Percentiles rank a stretch among this genome's conserved stretches.
These are phyloP conservation scores for Cryoendolithus antarcticus DNA, from an alignment of 2,329 filamentous ascomycete genomes.

Conservation along the genomic window DNA sequence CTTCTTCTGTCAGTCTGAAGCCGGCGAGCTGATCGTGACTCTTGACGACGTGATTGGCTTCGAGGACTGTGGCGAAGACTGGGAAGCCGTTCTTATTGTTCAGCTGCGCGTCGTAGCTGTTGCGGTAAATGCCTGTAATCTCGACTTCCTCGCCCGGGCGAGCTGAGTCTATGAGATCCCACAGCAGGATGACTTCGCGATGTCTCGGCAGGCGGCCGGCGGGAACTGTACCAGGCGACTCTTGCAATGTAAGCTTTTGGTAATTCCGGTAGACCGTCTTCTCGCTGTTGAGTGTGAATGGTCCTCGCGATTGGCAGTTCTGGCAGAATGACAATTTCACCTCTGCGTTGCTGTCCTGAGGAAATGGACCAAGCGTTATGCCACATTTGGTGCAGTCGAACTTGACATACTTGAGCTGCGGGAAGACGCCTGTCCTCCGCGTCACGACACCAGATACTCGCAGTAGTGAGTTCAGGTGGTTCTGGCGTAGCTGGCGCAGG, in stretches of 20 bases:
- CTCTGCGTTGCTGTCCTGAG: slow-evolving; percentile 92
- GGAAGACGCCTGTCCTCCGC: slow-evolving; percentile 85
- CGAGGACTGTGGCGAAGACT: slow-evolving; percentile 92
- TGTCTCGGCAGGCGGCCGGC: slow-evolving; percentile 87
- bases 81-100: slow-evolving; percentile 99
- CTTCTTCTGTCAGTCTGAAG: slow-evolving; percentile 88
- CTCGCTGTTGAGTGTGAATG: slow-evolving; percentile 90
- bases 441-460: slow-evolving; percentile 93
- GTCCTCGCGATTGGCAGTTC: slow-evolving; percentile 87
- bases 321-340: slow-evolving; percentile 95
- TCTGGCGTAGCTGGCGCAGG: slow-evolving; percentile 84
- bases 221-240: slow-evolving; percentile 92
- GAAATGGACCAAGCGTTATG: slow-evolving; percentile 84
- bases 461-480: slow-evolving; percentile 89
- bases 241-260: slow-evolving; percentile 92
- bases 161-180: slow-evolving; percentile 91
- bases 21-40: slow-evolving; percentile 94
- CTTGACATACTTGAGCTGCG: slow-evolving; percentile 96
- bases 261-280: slow-evolving; percentile 98
- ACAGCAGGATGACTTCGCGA: slow-evolving; percentile 87
- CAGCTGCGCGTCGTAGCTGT: slow-evolving; percentile 93
- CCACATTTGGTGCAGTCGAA: slow-evolving; percentile 94
- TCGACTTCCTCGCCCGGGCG: slow-evolving; percentile 98
- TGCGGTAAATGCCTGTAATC: slow-evolving; percentile 90
- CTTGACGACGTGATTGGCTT: slow-evolving; percentile 95